Base-by-base conservation (phyloP, 1,284 basidiomycete genomes). In the Microbotryomycetes sp. region DNA sequence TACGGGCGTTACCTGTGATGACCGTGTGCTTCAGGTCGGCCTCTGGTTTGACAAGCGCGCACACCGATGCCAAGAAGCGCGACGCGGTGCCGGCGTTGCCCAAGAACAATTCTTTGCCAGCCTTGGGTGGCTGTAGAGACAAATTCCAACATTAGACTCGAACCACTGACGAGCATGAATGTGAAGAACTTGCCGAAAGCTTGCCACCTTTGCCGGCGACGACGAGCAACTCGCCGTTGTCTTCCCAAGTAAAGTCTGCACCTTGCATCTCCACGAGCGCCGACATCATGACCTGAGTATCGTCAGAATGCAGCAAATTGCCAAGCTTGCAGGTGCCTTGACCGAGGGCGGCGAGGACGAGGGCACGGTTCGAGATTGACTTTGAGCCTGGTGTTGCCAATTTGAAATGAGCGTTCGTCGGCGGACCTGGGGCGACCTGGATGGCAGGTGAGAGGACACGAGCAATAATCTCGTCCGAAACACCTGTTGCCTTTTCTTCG, bases 221-320 rank as follows among this genome's bases (percentile, higher is more conserved):
- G 49, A 98, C 86, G 31, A 98, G 83, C 0, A 91, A 94, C 76
- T 96, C 92, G 27, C 88, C 89, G 57, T 83, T 85, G 68, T 98
- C 93, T 78, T 97, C 90, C 89, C 92, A 99, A 24, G 81, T 80
- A 74, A 90, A 91, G 46, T 79, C 83, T 26, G 94, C 94, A 52
- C 92, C 94, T 84, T 91, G 86, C 64, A 98, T 84, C 60, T 92
- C 90, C 52, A 85, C 80, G 21, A 97, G 79, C 27, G 91, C 91
- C 18, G 85, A 81, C 91, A 98, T 97, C 96, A 99, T 98, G 60
- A 99, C 94, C 70, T 92, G 91, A 0, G 94, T 99, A 75, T 99
- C 94, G 73, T 98, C 94, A 9, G 92, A 97, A 75, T 97, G 93
- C 47, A 98, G 80, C 18, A 97, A 79, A 73, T 97, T 97, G 75